Percentiles rank a stretch among this genome's conserved stretches.
Evolutionary conservation across 225 moss, liverwort and hornwort species (phyloP).

Genomic region (Physcomitrium patens): DNA sequence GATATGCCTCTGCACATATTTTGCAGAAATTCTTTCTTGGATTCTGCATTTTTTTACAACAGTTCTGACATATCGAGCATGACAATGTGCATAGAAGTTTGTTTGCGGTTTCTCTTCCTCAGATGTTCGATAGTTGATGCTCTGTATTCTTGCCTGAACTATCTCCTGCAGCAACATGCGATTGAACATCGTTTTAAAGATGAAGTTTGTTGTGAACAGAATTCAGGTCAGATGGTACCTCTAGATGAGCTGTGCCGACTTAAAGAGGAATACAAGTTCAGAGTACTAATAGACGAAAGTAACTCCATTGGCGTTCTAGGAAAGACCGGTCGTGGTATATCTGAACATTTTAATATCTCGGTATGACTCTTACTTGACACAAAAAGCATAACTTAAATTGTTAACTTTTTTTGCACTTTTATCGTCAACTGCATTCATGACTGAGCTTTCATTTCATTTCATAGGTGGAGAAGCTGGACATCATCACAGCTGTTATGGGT

Average conservation of each 20-base stretch:
- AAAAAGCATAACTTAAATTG: too few species aligned
- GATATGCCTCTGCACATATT: background rate
- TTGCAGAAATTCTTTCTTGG: slow-evolving; percentile 10
- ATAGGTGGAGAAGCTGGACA: slow-evolving; percentile 90
- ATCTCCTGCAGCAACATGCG: background rate
- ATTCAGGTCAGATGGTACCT: slow-evolving; percentile 85
- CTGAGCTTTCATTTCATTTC: background rate
- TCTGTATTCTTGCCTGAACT: background rate
- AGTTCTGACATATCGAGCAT: background rate
- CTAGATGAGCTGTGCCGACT: slow-evolving; percentile 78
- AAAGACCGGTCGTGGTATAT: slow-evolving; percentile 84
- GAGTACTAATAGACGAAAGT: slow-evolving; percentile 93
- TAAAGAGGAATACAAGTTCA: slow-evolving; percentile 90
- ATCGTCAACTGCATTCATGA: background rate
- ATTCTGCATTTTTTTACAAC: background rate
- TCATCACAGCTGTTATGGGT: slow-evolving; percentile 91
- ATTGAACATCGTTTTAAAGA: slow-evolving; percentile 5
- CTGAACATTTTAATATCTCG: slow-evolving; percentile 82
- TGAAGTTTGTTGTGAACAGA: slow-evolving; percentile 56
- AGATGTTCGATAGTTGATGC: background rate
- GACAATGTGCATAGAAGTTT: background rate
- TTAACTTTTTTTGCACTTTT: too few species aligned
- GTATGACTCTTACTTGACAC: slow-evolving; percentile 42
- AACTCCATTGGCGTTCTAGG: slow-evolving; percentile 92
- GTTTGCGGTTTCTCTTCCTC: background rate